Conservation (phyloP, 106 monocot genomes). For the Narthecium ossifragum region DNA sequence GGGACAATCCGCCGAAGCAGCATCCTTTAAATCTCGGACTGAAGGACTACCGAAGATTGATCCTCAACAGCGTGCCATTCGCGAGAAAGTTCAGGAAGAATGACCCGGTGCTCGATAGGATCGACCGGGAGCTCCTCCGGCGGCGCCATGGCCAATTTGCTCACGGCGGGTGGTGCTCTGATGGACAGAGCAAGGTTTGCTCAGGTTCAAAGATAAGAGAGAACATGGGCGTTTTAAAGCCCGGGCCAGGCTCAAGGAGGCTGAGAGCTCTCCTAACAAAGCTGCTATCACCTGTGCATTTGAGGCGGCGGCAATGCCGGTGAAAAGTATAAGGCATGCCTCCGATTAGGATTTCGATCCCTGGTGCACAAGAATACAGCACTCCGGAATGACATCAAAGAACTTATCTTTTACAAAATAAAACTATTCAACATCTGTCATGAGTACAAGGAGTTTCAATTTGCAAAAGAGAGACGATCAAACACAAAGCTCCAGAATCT, state of each 20-base stretch:
- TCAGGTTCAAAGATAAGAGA: not conserved
- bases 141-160: constrained; percentile 29
- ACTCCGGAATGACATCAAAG: no score
- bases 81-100: constrained; percentile 78
- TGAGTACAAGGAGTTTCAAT: no score
- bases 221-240: constrained; percentile 29
- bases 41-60: constrained; percentile 56
- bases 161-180: constrained; percentile 73
- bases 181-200: constrained; percentile 17
- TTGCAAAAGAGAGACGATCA: no score
- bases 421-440: no score
- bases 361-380: no score
- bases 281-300: constrained; percentile 24
- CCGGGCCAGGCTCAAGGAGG: constrained; percentile 71
- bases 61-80: constrained; percentile 52
- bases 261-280: constrained; percentile 53
- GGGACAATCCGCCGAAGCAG: constrained; percentile 90
- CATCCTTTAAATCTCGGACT: constrained; percentile 49
- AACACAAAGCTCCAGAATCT: no score
- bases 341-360: no score
- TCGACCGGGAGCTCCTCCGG: constrained; percentile 64
- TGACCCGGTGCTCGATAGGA: constrained; percentile 71
- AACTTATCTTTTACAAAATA: no score
- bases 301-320: constrained; percentile 47
- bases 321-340: no score